Evolutionary conservation across 2,329 filamentous ascomycete species (phyloP), one percentile per base, ranked within the genome.

Genomic region (Aspergillus japonicus): DNA sequence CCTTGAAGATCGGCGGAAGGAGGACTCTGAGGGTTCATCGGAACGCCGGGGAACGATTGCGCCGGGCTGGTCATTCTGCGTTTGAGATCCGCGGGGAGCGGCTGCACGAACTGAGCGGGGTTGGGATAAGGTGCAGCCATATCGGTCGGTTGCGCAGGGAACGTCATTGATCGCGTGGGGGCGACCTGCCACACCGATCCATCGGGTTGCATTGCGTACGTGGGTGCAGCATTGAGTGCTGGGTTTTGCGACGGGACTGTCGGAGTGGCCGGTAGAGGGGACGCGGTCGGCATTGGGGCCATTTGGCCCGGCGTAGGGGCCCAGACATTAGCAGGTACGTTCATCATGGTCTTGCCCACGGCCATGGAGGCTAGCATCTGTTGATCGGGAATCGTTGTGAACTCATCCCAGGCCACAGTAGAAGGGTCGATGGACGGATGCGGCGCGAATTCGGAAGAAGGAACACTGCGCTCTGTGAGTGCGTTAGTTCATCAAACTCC

Each of bases 31-130:
- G 65, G 63, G 54, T 63, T 68, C 55, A 63, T 62, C n/a, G 57
- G 60, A 51, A 23, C 62, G 10, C 58, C 56, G 21, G 66, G 67
- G 26, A 70, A 64, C 5, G 65, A 57, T 33, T 76, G 71, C 8
- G 66, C 68, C 5, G 73, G 73, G 39, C 71, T 74, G 3, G 73
- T 76, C 69, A 77, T 75, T 52, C 73, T 68, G 29, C 73, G 68
- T 58, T 76, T 76, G 39, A 74, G 62, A 53, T 76, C 73, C 2
- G 71, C 66, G 1, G 69, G 64, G 48, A 73, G 65, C 14, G 70
- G 69, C 26, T 65, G 68, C 21, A 69, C 66, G 26, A 71, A 76
- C 29, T 70, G 72, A 26, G 56, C 62, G 12, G 71, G 68, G 26
- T 67, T 70, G 19, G 69, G 60, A 35, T 68, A 70, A 2, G 70